Evolutionary conservation across 306 rosid species (phyloP).

Genomic region (Purshia tridentata): DNA sequence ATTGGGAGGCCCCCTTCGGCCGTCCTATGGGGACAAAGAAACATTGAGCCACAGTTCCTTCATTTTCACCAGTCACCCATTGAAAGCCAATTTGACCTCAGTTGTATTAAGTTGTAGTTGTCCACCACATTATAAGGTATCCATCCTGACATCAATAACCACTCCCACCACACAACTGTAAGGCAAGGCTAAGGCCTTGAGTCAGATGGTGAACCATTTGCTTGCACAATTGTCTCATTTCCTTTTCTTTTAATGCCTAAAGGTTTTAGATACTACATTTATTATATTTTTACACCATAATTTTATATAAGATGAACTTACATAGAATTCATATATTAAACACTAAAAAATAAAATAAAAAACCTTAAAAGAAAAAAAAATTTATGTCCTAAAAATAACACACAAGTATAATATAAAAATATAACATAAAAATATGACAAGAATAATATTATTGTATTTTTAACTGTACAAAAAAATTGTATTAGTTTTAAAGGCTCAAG

Average conservation of each 20-base stretch:
- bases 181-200: neutral
- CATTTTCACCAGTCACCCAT: conserved; percentile 31
- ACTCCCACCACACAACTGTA: neutral
- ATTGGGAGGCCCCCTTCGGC: conserved; percentile 24
- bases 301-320: no score
- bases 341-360: no score
- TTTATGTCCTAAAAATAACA: no score
- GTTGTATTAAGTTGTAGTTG: conserved; percentile 29
- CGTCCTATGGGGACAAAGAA: conserved; percentile 29
- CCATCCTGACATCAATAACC: neutral
- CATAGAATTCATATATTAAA: no score
- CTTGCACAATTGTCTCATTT: conserved; percentile 3
- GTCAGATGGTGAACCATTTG: neutral
- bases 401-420: no score
- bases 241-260: conserved; percentile 13
- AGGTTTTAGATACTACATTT: no score
- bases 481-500: conserved; percentile 34
- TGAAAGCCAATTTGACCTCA: conserved; percentile 33
- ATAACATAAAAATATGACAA: no score
- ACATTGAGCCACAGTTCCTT: conserved; percentile 31
- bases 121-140: conserved; percentile 14
- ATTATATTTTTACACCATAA: no score
- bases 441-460: no score
- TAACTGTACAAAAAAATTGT: conserved; percentile 57
- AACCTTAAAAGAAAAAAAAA: no score